Base-by-base conservation (phyloP, 192 early-diverging fungal species). In the Backusella liffmaniae region DNA sequence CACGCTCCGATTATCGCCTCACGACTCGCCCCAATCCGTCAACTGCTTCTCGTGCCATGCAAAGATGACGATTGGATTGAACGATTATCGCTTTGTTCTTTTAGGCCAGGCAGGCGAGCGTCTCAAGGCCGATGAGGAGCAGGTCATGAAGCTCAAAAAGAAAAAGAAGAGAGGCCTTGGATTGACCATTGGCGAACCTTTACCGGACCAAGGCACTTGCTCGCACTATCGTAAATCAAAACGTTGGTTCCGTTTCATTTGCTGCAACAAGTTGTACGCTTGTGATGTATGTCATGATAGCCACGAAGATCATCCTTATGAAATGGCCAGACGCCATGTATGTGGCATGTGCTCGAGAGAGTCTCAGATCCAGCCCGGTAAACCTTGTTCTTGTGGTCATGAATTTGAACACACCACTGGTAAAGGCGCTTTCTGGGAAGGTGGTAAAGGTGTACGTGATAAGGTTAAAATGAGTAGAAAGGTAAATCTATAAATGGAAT, bases 171-270 rank as follows among this genome's bases (percentile, higher is more conserved):
- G 21, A 9, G 21, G 21, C 0, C n/a, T 56, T 56, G 21, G n/a
- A 56, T 56, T 56, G 9, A 87, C 91, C 16, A 85, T 93, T 0
- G 95, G 94, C 5, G 84, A 86, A 75, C 90, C 94, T 16, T 83
- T 96, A 34, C 93, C 95, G 0, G 75, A 92, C 44, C 90, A 92
- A 67, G 96, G 96, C 2, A 82, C 92, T 0, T 98, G 96, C 82
- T 83, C 86, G 66, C 95, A 98, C 70, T 98, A 95, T 80, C 78
- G 87, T n/a, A 94, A 92, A 23, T 56, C 53, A 5, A 90, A 90
- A 49, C 87, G 96, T 26, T 98, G 95, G 94, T 94, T 98, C 83
- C 88, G 96, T 21, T 98, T 98, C 79, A 91, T 95, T 0, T 98
- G 96, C 86, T 98, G 96, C 76, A 88, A 87, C 69, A 94, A 90